Conservation (phyloP, 2,329 filamentous ascomycete species). For the Cladophialophora immunda region DNA sequence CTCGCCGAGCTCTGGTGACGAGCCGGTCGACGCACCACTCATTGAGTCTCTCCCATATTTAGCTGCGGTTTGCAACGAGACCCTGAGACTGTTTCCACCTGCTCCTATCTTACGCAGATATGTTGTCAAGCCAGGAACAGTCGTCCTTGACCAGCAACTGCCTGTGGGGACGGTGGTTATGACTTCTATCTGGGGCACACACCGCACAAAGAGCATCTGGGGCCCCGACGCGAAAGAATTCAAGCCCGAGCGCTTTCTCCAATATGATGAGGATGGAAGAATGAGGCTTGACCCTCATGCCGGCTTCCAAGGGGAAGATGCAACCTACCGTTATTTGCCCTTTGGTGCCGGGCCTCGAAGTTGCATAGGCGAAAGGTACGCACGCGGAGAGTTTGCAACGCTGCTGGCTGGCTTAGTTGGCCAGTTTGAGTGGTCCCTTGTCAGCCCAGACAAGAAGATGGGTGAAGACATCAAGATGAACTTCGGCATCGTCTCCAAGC, state of each 20-base stretch:
- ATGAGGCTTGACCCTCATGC: conserved; percentile 43
- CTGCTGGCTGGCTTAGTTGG: conserved; percentile 79
- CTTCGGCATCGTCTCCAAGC: conserved; percentile 18
- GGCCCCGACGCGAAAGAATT: conserved; percentile 77
- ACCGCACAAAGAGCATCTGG: conserved; percentile 75
- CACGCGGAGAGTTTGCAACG: conserved; percentile 84
- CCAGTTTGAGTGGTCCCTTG: conserved; percentile 61
- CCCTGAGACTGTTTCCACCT: conserved; percentile 75
- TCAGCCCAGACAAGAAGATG: conserved; percentile 20
- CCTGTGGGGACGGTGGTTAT: conserved; percentile 75
- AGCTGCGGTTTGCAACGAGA: conserved; percentile 79
- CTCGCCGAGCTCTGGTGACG: conserved; percentile 35
- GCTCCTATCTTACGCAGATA: conserved; percentile 74
- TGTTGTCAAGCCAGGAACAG: conserved; percentile 63
- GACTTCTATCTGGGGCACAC: conserved; percentile 71
- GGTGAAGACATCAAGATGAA: conserved; percentile 19
- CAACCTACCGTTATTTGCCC: conserved; percentile 76
- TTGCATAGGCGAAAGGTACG: conserved; percentile 50
- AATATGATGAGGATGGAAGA: conserved; percentile 41
- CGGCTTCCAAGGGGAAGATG: conserved; percentile 71
- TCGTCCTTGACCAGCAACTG: conserved; percentile 69
- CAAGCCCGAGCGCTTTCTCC: conserved; percentile 79
- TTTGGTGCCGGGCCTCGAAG: conserved; percentile 71
- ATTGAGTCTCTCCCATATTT: conserved; percentile 80
- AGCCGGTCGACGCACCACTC: conserved; percentile 45